Base-by-base conservation (phyloP, 2,329 filamentous ascomycete species). In the Hymenoscyphus occultus region DNA sequence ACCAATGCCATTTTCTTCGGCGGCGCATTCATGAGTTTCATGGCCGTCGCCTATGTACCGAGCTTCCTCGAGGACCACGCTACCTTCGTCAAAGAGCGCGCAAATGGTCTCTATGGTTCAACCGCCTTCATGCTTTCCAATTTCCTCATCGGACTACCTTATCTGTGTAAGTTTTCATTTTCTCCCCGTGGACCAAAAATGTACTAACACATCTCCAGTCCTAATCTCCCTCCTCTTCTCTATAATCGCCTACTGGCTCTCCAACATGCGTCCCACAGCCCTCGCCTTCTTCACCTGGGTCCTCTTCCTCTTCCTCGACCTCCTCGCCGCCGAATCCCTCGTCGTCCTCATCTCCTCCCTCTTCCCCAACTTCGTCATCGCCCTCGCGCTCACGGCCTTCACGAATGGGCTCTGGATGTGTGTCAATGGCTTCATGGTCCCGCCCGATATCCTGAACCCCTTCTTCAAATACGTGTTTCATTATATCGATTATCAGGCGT, bases 391-490 rank as follows among this genome's bases (percentile, higher is more conserved):
- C 1, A 90, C 90, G 0, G 92, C 92, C 0, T 96, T 96, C 73
- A 89, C 90, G 28, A 96, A 96, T 76, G 92, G 92, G 0, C 80
- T 96, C 6, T 96, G 92, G 92, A 96, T 96, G 92, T 88, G 85
- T 61, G 90, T 94, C 1, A 86, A 89, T 61, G 92, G 92, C 0
- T 96, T 96, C 78, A 83, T 96, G 76, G 91, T 96, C 1, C 83
- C 86, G 2, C 86, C 88, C 3, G 84, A 80, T 0, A 84, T 88
- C 1, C 82, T 96, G 51, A 96, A 96, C 76, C 85, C 84, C 2
- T 96, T 96, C 71, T 96, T 90, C 87, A 86, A 87, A 76, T 95
- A 96, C 72, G 90, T 90, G 5, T 95, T 95, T 72, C 90, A 93
- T 74, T 96, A 93, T 76, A 93, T 93, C 74, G 90, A 96, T 75